Evolutionary conservation across 805 yeast species (phyloP), one percentile per base, ranked within the genome.

Genomic region (Monosporozyma aerobia): DNA sequence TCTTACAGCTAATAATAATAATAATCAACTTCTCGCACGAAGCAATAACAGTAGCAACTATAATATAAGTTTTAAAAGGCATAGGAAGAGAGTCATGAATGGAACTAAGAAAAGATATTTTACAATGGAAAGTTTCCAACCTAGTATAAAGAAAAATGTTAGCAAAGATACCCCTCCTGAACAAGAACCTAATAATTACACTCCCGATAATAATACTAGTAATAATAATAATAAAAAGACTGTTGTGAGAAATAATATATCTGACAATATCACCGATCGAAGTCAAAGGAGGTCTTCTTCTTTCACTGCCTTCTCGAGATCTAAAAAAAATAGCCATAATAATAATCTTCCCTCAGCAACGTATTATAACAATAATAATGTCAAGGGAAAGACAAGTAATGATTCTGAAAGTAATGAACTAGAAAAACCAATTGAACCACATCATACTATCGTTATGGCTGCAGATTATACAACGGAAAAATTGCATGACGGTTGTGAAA

Each of bases 71-170:
- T 57, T 65, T 2, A 55, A 55, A 51, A 67, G 77, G 53, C 69
- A 63, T 49, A 67, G 80, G 54, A 76, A 75, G 58, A 57, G 61
- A 10, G 60, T 59, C 19, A 73, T 76, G 59, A 59, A 63, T 1
- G 82, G 82, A 1, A 50, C 54, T 9, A 73, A 72, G 49, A 71
- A 72, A 9, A 58, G 70, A 49, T 43, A 56, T 23, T 67, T 63
- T 45, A 63, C 66, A 22, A 64, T 61, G 22, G 60, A 60, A 13
- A 65, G 69, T 53, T 65, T 65, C 45, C 58, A 58, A 33, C 44
- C 53, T 14, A 40, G 8, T 16, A 25, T 35, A 19, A 23, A 27
- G 5, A 14, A 23, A 22, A 50, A 30, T 40, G 32, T 11, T 14
- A 41, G 10, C 19, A 33, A 16, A 33, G 22, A 14, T 43, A 47